Evolutionary conservation across 805 yeast species (phyloP), one percentile per base, ranked within the genome.

Genomic region (Kodamaea nitidulidarum): DNA sequence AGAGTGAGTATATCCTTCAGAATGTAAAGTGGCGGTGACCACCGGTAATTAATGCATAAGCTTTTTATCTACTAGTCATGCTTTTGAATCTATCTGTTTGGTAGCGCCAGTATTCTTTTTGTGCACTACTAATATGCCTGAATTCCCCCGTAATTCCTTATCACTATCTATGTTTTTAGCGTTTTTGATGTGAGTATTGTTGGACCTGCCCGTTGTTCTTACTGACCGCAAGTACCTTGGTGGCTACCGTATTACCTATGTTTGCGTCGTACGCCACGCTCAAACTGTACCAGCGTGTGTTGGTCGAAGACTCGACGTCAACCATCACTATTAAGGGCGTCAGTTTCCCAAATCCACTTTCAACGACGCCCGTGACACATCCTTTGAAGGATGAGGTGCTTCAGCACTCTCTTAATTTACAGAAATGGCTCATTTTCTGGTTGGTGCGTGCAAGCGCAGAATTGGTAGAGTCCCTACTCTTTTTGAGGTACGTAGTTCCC

Each of bases 191-290:
- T 51, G 46, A 33, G 55, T 49, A 32, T 34, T 17, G 26, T 14
- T 8, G 17, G n/a, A 11, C 7, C 10, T 25, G 5, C 28, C 14
- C 31, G 15, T 30, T n/a, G 7, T 18, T 17, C 21, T 12, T 35
- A 35, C 40, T 37, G 30, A 37, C 40, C 43, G 7, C 16, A 38
- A 67, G 74, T 35, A 40, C 58, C 6, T 24, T 54, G 25, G 61
- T 73, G 17, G 65, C 81, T 7, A 63, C 77, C 25, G 65, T 70
- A 8, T 76, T 78, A 56, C 88, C 88, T 2, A 57, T 76, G 11
- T 55, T 76, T 42, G 83, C 83, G 36, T 76, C 87, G 3, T 80
- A 67, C 58, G 72, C 66, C 45, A 79, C 87, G 1, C 65, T 78
- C 40, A 71, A 73, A 39, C 49, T 60, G 34, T 65, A 69, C 48